Percentiles rank a stretch among this genome's conserved stretches.
phyloP scores from a whole-genome alignment of 1,139 yeast genomes.

The Debaryomyces sp. region DNA sequence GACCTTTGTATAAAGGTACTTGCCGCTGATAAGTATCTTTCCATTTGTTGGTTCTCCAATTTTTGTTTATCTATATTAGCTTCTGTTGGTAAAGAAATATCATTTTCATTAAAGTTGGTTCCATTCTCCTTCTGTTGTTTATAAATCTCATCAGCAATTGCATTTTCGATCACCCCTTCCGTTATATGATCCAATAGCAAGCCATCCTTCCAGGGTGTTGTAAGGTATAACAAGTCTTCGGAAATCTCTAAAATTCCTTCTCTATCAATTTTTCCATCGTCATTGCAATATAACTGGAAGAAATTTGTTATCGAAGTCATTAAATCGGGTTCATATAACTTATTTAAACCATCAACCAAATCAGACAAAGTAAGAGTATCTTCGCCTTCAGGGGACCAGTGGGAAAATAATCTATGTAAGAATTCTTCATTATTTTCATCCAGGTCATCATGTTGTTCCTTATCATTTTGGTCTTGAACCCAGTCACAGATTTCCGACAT shows the following conservation, averaged over 20 bases:
- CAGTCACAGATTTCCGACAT: slow-evolving; percentile 84
- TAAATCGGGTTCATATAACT: slow-evolving; percentile 69
- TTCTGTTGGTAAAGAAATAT: slow-evolving; percentile 58
- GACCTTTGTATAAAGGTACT: slow-evolving; percentile 85
- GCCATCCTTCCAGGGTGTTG: slow-evolving; percentile 83
- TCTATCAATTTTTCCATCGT: slow-evolving; percentile 65
- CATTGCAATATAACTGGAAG: slow-evolving; percentile 74
- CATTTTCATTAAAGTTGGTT: slow-evolving; percentile 21
- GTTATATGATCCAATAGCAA: slow-evolving; percentile 61
- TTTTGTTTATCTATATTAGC: slow-evolving; percentile 63
- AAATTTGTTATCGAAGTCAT: slow-evolving; percentile 80
- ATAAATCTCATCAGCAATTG: slow-evolving; percentile 62
- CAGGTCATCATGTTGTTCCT: slow-evolving; percentile 27
- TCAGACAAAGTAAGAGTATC: slow-evolving; percentile 69
- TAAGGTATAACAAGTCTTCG: slow-evolving; percentile 80
- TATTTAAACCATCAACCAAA: slow-evolving; percentile 72
- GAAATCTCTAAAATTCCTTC: slow-evolving; percentile 84
- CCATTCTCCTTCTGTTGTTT: slow-evolving; percentile 28
- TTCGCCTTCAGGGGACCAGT: slow-evolving; percentile 63
- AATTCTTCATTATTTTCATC: slow-evolving; percentile 39
- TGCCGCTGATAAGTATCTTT: slow-evolving; percentile 83
- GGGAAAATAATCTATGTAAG: slow-evolving; percentile 62
- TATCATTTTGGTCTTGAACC: slow-evolving; percentile 44
- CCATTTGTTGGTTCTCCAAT: slow-evolving; percentile 71
- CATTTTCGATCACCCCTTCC: slow-evolving; percentile 60